Evolutionary conservation across 2,329 filamentous ascomycete species (phyloP).

Genomic region (Botrytis deweyae): DNA sequence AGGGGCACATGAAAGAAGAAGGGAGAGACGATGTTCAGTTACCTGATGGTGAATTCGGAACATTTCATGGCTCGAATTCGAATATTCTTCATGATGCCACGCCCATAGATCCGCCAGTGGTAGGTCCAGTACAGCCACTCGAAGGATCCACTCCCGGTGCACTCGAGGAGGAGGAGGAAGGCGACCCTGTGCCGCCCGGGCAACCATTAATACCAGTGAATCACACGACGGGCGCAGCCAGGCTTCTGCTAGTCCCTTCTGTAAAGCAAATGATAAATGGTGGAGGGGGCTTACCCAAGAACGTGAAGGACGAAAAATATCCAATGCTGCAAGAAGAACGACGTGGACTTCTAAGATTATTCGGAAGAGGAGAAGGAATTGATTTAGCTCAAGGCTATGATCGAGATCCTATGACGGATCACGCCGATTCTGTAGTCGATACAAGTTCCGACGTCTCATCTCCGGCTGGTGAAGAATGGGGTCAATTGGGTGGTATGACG

Average conservation of each 20-base stretch:
- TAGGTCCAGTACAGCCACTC: not conserved
- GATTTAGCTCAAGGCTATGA: slow-evolving; percentile 52
- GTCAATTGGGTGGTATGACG: slow-evolving; percentile 50
- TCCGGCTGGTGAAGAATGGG: slow-evolving; percentile 56
- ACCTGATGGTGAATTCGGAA: not conserved
- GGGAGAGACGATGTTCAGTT: slow-evolving; percentile 11
- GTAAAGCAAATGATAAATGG: slow-evolving; percentile 58
- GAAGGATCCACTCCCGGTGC: slow-evolving; percentile 16
- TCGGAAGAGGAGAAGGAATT: slow-evolving; percentile 74
- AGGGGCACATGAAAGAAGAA: slow-evolving; percentile 5
- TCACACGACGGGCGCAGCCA: slow-evolving; percentile 86
- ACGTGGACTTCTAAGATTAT: slow-evolving; percentile 71
- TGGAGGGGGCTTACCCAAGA: slow-evolving; percentile 49
- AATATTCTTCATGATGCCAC: not conserved
- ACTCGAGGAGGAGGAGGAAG: slow-evolving; percentile 45
- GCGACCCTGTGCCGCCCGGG: slow-evolving; percentile 50
- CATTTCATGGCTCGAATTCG: not conserved
- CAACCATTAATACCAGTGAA: slow-evolving; percentile 75
- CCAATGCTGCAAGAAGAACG: slow-evolving; percentile 74
- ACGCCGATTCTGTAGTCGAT: slow-evolving; percentile 47
- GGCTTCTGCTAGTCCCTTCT: slow-evolving; percentile 70
- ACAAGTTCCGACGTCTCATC: slow-evolving; percentile 51
- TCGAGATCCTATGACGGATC: slow-evolving; percentile 40
- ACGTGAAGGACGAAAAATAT: slow-evolving; percentile 61
- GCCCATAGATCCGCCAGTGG: not conserved